phyloP scores from a whole-genome alignment of 306 rosid genomes.

The Vachellia pachyceras region DNA sequence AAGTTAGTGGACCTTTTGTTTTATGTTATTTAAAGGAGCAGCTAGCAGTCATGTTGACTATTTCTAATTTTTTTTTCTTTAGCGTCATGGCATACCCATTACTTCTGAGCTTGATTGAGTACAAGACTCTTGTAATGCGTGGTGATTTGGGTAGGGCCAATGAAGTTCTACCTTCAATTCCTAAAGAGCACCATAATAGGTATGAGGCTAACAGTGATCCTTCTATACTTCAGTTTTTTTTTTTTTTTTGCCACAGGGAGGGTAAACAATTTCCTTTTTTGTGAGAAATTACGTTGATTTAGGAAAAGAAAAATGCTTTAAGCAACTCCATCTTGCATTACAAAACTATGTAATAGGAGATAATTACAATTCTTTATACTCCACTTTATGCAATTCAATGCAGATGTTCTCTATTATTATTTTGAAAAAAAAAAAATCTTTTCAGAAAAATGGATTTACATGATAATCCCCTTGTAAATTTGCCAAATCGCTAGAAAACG shows the following conservation, averaged over 20 bases:
- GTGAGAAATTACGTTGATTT: neutral
- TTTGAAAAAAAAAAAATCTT: too few relatives aligned
- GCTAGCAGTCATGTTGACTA: conserved; percentile 16
- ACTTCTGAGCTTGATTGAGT: conserved; percentile 93
- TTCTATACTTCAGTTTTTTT: neutral
- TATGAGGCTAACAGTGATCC: neutral
- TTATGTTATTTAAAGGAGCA: conserved; percentile 32
- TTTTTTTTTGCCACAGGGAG: neutral
- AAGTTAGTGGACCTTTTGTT: conserved; percentile 63
- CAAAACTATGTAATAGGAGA: neutral
- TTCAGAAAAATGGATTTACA: too few relatives aligned
- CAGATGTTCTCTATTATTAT: neutral
- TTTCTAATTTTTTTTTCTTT: conserved; percentile 36
- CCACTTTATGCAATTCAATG: neutral
- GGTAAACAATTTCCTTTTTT: too few relatives aligned
- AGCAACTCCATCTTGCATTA: neutral
- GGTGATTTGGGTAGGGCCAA: conserved; percentile 94
- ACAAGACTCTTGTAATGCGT: conserved; percentile 99
- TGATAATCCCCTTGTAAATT: conserved; percentile 22
- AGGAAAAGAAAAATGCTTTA: neutral
- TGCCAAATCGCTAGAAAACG: conserved; percentile 26
- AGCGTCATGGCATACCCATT: conserved; percentile 95
- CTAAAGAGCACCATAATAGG: conserved; percentile 75
- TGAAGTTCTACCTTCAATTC: conserved; percentile 88
- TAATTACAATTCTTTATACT: neutral